A percentile compares a stretch with the other conserved stretches of the same genome.
Evolutionary conservation across 2,329 filamentous ascomycete species (phyloP).

Genomic region (Cercospora janseana): DNA sequence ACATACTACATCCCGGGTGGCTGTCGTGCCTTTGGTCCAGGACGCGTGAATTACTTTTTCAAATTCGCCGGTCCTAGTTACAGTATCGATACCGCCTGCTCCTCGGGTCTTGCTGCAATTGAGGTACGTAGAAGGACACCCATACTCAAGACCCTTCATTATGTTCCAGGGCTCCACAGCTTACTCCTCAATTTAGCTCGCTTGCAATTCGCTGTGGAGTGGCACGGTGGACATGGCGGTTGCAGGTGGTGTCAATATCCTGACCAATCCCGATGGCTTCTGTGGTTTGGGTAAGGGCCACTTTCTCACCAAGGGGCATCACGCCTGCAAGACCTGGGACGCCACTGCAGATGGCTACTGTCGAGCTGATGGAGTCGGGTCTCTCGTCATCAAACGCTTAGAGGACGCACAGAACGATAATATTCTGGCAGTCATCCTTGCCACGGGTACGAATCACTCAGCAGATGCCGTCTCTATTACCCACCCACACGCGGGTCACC

Average conservation of each 20-base stretch:
- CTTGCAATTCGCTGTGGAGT: slow-evolving; percentile 24
- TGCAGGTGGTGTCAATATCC: slow-evolving; percentile 14
- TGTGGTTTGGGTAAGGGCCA: slow-evolving; percentile 19
- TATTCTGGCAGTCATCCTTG: slow-evolving; percentile 33
- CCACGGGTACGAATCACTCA: slow-evolving; percentile 39
- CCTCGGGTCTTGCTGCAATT: slow-evolving; percentile 29
- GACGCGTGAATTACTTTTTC: slow-evolving; percentile 28
- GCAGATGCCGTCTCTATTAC: slow-evolving; percentile 9
- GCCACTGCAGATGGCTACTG: slow-evolving; percentile 39
- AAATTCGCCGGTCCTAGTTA: slow-evolving; percentile 30
- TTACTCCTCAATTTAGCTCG: too few relatives aligned
- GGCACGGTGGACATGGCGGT: slow-evolving; percentile 25
- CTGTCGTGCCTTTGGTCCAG: slow-evolving; percentile 28
- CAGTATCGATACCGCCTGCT: slow-evolving; percentile 36
- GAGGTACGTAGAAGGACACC: too few relatives aligned
- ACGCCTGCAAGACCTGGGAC: slow-evolving; percentile 38
- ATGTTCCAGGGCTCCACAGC: too few relatives aligned
- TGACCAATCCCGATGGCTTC: slow-evolving; percentile 31
- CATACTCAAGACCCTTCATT: too few relatives aligned
- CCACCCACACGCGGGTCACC: slow-evolving; percentile 14
- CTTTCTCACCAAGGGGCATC: slow-evolving; percentile 21
- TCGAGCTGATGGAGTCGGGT: slow-evolving; percentile 35
- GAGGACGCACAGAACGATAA: slow-evolving; percentile 41
- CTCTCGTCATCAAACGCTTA: slow-evolving; percentile 36
- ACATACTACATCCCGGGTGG: slow-evolving; percentile 25